Evolutionary conservation across 176 grass and related monocot genomes (phyloP).

Genomic region (Cenchrus purpureus): DNA sequence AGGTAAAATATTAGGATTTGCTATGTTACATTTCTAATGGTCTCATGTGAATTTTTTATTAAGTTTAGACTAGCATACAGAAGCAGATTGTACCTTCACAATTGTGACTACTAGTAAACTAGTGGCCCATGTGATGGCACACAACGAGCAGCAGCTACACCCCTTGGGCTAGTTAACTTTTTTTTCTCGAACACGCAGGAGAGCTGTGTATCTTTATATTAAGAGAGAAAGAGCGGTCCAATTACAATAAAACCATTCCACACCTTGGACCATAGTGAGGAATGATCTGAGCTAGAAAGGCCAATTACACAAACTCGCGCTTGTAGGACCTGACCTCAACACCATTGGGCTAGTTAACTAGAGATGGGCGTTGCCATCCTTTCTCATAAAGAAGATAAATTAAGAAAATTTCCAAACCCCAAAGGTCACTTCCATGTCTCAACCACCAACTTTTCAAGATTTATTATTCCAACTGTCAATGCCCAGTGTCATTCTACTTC

Average conservation of each 20-base stretch:
- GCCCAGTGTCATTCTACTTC: background rate
- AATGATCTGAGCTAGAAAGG: no score
- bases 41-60: conserved; percentile 5
- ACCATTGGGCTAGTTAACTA: background rate
- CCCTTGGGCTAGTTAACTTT: background rate
- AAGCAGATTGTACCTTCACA: background rate
- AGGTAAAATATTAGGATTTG: conserved; percentile 20
- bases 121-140: background rate
- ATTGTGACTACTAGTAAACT: background rate
- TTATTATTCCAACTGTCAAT: background rate
- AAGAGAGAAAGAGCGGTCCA: no score
- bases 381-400: background rate
- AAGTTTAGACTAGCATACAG: conserved; percentile 2
- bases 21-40: conserved; percentile 1
- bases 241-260: no score
- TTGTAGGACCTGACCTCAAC: no score
- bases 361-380: background rate
- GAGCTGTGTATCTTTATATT: no score
- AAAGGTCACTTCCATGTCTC: background rate
- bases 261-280: no score
- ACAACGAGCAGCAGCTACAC: background rate
- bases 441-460: background rate
- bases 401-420: background rate
- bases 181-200: no score
- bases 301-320: no score